Evolutionary conservation across 352 stramenopile genomes (phyloP).

Genomic region (Paralagenidium karlingii): DNA sequence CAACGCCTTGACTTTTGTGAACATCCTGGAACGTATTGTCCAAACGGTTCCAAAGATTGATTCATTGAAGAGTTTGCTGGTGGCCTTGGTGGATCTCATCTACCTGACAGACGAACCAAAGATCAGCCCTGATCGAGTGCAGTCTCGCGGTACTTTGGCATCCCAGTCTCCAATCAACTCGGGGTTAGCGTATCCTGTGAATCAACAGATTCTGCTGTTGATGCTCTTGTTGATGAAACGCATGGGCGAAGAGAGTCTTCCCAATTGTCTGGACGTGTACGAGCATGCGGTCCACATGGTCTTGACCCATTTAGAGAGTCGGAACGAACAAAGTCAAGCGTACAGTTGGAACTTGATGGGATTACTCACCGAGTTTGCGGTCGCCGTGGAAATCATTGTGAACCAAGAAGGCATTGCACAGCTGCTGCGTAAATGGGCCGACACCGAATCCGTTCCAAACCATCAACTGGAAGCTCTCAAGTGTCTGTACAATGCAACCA

Average conservation of each 20-base stretch:
- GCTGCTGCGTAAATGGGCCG: constrained; percentile 36
- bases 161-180: too few species aligned
- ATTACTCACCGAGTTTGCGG: constrained; percentile 35
- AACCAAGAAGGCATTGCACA: constrained; percentile 43
- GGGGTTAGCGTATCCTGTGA: constrained; percentile 16
- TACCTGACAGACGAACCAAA: background rate
- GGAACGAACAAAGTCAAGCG: constrained; percentile 14
- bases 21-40: too few species aligned
- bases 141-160: constrained; percentile 16
- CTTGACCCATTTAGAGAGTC: constrained; percentile 19
- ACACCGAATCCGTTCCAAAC: background rate
- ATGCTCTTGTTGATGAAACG: constrained; percentile 42
- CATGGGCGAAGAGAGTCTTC: constrained; percentile 29
- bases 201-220: constrained; percentile 30
- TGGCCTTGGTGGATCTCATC: too few species aligned
- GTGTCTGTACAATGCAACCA: constrained; percentile 36
- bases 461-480: constrained; percentile 42
- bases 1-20: too few species aligned
- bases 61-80: too few species aligned
- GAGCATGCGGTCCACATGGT: constrained; percentile 46
- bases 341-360: constrained; percentile 45
- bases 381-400: constrained; percentile 42
- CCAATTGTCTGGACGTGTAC: constrained; percentile 26
- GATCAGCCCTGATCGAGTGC: constrained; percentile 10
- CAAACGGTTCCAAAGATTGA: too few species aligned